A percentile compares a stretch with the other conserved stretches of the same genome.
These are phyloP conservation scores for Raphanus sativus DNA, from an alignment of 345 rosid species.

Conservation along the genomic window DNA sequence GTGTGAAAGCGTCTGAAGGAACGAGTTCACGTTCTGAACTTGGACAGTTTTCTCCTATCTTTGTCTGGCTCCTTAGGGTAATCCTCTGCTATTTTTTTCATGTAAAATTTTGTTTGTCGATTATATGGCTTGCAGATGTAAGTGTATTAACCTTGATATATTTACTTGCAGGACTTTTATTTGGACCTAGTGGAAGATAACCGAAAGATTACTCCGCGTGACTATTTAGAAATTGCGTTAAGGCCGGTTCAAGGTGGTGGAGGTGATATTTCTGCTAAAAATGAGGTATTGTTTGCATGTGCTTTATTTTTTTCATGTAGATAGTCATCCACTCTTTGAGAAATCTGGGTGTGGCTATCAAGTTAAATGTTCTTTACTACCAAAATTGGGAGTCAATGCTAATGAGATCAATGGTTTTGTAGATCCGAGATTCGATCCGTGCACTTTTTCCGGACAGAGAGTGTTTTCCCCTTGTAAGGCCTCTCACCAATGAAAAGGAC, in stretches of 20 bases:
- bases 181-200: conserved; percentile 84
- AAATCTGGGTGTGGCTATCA: neutral
- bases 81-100: conserved; percentile 8
- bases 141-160: conserved; percentile 8
- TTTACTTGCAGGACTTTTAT: conserved; percentile 76
- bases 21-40: conserved; percentile 73
- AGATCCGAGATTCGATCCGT: conserved; percentile 93
- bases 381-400: neutral
- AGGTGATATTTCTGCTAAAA: conserved; percentile 82
- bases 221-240: conserved; percentile 91
- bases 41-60: conserved; percentile 93
- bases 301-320: conserved; percentile 5
- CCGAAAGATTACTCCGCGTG: conserved; percentile 84
- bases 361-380: neutral
- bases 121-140: neutral
- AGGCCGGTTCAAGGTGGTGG: conserved; percentile 80
- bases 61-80: conserved; percentile 99
- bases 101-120: neutral
- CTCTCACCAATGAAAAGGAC: conserved; percentile 81
- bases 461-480: conserved; percentile 89
- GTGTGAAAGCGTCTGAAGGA: conserved; percentile 90
- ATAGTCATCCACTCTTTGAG: neutral
- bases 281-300: conserved; percentile 62
- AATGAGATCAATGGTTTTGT: conserved; percentile 16
- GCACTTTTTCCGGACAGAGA: conserved; percentile 95